These are phyloP conservation scores for Rhododendron williamsianum DNA, from an alignment of 148 eudicot genomes.

Conservation along the genomic window DNA sequence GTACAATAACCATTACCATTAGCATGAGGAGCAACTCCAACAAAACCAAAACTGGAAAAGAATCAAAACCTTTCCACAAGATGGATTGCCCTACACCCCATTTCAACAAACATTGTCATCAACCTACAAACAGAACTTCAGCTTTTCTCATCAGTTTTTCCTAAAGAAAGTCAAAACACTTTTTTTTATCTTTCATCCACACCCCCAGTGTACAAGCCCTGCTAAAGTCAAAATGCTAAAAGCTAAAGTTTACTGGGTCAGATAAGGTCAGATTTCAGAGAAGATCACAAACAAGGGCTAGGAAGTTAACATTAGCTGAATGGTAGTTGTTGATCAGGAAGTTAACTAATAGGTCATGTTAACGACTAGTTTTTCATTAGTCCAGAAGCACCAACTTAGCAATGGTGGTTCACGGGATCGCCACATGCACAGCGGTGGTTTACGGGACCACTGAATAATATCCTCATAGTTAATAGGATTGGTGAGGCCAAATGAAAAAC, in stretches of 20 bases:
- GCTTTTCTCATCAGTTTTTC: not conserved
- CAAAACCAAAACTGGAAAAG: constrained; percentile 14
- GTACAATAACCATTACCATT: not conserved
- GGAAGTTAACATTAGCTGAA: constrained; percentile 10
- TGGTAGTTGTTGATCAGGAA: not conserved
- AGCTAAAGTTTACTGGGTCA: constrained; percentile 26
- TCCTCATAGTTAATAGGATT: constrained; percentile 40
- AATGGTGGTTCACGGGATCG: not conserved
- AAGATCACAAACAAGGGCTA: not conserved
- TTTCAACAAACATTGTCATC: not conserved
- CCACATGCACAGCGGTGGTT: not conserved
- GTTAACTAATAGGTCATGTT: constrained; percentile 8
- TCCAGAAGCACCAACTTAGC: not conserved
- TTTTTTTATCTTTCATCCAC: constrained; percentile 2
- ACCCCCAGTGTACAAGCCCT: constrained; percentile 1
- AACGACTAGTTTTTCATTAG: not conserved
- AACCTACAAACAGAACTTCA: constrained; percentile 11
- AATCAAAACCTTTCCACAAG: constrained; percentile 10
- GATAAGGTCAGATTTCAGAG: constrained; percentile 20
- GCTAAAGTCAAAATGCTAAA: constrained; percentile 11
- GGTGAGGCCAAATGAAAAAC: constrained; percentile 82
- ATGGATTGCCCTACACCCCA: constrained; percentile 11
- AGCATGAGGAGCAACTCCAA: constrained; percentile 15
- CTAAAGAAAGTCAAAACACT: not conserved
- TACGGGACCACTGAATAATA: not conserved